Evolutionary conservation across 495 filamentous ascomycete species (phyloP).

Genomic region (Patellaria atrata): DNA sequence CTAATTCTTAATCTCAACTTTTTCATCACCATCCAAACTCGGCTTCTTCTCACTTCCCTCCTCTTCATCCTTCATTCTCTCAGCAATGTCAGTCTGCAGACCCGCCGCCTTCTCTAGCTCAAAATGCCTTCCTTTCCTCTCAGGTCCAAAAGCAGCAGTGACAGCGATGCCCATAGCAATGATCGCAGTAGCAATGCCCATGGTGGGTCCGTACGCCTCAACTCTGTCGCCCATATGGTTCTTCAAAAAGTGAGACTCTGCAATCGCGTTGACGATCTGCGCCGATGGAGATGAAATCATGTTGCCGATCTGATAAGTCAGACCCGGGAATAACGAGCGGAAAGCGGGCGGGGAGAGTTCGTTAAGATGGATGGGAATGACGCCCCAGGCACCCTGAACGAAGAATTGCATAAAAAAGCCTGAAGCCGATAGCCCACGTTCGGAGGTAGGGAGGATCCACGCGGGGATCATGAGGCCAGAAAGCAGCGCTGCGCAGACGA

Average conservation of each 20-base stretch:
- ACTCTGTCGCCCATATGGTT: constrained; percentile 34
- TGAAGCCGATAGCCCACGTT: constrained; percentile 42
- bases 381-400: constrained; percentile 64
- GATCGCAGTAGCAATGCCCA: constrained; percentile 57
- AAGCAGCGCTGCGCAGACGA: constrained; percentile 43
- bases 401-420: constrained; percentile 72
- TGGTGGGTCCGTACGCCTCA: constrained; percentile 52
- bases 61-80: constrained; percentile 4
- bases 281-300: constrained; percentile 60
- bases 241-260: constrained; percentile 40
- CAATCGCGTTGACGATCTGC: constrained; percentile 55
- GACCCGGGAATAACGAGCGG: constrained; percentile 51
- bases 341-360: constrained; percentile 62
- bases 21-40: no score
- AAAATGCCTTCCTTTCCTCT: constrained; percentile 54
- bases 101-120: constrained; percentile 45
- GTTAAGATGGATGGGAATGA: constrained; percentile 66
- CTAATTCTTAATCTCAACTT: no score
- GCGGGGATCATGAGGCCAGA: constrained; percentile 49
- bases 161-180: constrained; percentile 48
- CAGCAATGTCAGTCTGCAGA: constrained; percentile 28
- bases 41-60: no score
- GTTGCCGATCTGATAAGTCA: constrained; percentile 61
- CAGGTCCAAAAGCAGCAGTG: constrained; percentile 45
- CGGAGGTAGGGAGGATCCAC: constrained; percentile 51